These are phyloP conservation scores for Fusarium globosum DNA, from an alignment of 2,329 filamentous ascomycete species.

Conservation along the genomic window DNA sequence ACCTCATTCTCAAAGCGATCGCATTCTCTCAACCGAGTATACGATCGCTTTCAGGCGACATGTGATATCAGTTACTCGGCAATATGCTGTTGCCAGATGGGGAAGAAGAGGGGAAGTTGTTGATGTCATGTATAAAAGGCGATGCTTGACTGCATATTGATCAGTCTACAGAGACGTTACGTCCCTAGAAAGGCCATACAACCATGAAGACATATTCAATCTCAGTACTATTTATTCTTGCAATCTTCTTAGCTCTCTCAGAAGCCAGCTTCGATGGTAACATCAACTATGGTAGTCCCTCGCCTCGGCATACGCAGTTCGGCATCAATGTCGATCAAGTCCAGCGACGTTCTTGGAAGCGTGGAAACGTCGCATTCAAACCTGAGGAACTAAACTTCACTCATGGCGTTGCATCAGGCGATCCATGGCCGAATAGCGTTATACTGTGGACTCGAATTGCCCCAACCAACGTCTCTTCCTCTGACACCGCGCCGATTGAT, in stretches of 20 bases:
- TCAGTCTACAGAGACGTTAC: fast-evolving
- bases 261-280: not conserved
- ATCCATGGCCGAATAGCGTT: not conserved
- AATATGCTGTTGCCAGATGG: fast-evolving
- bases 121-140: not conserved
- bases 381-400: not conserved
- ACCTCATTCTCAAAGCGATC: not conserved
- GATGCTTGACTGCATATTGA: not conserved
- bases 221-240: fast-evolving
- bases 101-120: not conserved
- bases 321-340: not conserved
- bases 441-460: slow-evolving; percentile 10
- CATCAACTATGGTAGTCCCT: slow-evolving; percentile 5
- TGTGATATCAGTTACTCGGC: not conserved
- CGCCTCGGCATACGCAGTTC: not conserved
- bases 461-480: not conserved
- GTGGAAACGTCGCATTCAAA: not conserved
- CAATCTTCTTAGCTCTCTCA: fast-evolving
- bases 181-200: not conserved
- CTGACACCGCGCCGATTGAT: not conserved
- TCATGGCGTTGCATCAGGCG: not conserved
- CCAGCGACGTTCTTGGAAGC: slow-evolving; percentile 3
- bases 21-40: not conserved
- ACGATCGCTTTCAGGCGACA: not conserved
- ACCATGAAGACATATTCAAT: not conserved